A percentile compares a stretch with the other conserved stretches of the same genome.
phyloP scores from a whole-genome alignment of 2,329 filamentous ascomycete genomes.

The Tolypocladium inflatum region DNA sequence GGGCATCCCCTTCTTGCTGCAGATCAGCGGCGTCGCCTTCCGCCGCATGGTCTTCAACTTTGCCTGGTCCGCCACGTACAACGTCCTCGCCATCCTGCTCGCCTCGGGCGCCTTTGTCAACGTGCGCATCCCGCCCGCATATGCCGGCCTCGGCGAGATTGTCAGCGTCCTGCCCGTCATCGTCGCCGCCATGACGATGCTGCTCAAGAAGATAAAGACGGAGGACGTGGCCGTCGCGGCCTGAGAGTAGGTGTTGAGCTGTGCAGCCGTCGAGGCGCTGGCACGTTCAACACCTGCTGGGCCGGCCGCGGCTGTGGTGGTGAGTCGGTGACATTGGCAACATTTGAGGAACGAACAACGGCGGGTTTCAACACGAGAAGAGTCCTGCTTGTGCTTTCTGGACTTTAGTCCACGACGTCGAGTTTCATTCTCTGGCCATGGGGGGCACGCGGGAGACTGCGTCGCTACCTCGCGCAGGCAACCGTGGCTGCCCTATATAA shows the following conservation, averaged over 20 bases:
- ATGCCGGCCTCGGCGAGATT: constrained; percentile 54
- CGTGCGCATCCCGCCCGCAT: constrained; percentile 36
- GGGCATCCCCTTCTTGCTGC: constrained; percentile 41
- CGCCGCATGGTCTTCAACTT: constrained; percentile 51
- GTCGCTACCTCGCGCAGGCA: background rate
- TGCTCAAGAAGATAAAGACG: constrained; percentile 10
- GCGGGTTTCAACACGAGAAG: background rate
- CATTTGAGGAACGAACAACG: background rate
- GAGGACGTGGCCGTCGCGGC: background rate
- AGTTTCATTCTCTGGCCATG: background rate
- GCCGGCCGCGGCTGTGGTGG: background rate
- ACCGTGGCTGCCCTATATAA: background rate
- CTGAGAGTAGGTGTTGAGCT: background rate
- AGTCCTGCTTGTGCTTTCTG: background rate
- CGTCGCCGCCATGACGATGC: constrained; percentile 17
- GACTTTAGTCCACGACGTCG: background rate
- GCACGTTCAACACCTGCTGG: constrained; percentile 3
- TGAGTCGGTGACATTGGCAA: background rate
- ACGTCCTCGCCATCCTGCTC: constrained; percentile 49
- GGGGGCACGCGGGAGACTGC: background rate
- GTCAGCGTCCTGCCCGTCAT: constrained; percentile 57
- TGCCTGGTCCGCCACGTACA: constrained; percentile 52
- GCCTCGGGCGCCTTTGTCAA: constrained; percentile 49
- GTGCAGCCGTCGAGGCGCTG: background rate
- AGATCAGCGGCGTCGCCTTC: constrained; percentile 27